Conservation (phyloP, 2,329 filamentous ascomycete genomes). For the Botrytis sinoallii region DNA sequence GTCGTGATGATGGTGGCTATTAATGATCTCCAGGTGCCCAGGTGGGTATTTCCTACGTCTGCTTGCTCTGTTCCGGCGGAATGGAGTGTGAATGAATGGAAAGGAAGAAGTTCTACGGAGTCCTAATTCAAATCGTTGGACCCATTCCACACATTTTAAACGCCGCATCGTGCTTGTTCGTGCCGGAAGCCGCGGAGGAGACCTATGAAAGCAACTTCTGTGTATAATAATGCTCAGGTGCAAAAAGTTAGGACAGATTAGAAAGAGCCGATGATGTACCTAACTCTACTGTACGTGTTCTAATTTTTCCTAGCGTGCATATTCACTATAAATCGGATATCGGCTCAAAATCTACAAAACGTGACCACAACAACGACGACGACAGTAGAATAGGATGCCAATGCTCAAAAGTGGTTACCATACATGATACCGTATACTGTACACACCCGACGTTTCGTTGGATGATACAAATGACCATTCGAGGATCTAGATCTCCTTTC, state of each 20-base stretch:
- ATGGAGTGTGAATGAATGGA: background rate
- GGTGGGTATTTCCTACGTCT: background rate
- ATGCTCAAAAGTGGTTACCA: background rate
- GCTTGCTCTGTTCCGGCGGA: background rate
- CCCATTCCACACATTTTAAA: background rate
- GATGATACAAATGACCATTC: background rate
- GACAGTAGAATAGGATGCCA: background rate
- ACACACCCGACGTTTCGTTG: background rate
- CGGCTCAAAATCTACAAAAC: background rate
- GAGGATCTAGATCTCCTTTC: background rate
- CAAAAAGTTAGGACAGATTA: background rate
- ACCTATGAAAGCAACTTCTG: background rate
- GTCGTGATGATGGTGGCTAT: background rate
- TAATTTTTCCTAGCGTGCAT: background rate
- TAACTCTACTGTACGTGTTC: background rate
- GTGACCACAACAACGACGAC: background rate
- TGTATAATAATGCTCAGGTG: background rate
- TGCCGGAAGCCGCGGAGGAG: conserved; percentile 11
- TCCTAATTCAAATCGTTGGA: background rate
- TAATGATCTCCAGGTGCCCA: background rate
- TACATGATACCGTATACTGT: background rate
- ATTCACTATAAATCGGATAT: background rate
- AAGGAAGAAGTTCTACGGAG: background rate
- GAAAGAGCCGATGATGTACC: background rate
- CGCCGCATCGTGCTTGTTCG: background rate